Evolutionary conservation across 257 asterid species (phyloP).

Genomic region (Ocimum tenuiflorum): DNA sequence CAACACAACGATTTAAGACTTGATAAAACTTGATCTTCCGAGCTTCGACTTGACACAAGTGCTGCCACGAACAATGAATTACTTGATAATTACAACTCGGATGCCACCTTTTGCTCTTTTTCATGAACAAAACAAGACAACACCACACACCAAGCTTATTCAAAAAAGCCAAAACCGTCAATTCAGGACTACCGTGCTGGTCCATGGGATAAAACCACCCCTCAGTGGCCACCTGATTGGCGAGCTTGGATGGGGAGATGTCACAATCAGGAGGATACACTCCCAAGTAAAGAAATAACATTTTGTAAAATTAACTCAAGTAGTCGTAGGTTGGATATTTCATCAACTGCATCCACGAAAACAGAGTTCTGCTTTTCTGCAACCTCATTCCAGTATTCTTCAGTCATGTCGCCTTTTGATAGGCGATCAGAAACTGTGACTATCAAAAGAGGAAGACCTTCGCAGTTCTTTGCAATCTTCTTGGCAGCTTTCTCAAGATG

Average conservation of each 20-base stretch:
- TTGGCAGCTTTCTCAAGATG: neutral
- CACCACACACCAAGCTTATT: neutral
- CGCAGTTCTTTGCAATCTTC: neutral
- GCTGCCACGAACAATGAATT: neutral
- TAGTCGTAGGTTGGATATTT: neutral
- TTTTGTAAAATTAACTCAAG: too few relatives aligned
- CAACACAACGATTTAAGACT: neutral
- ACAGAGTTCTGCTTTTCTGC: neutral
- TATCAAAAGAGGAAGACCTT: slow-evolving; percentile 25
- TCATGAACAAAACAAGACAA: neutral
- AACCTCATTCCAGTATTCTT: neutral
- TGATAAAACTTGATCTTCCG: neutral
- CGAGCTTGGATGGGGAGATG: neutral
- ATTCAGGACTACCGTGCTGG: too few relatives aligned
- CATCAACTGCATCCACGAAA: neutral
- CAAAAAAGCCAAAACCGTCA: too few relatives aligned
- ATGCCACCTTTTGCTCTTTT: neutral
- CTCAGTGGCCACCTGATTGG: neutral
- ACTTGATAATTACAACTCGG: neutral
- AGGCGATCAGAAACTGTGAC: slow-evolving; percentile 11
- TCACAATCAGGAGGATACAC: too few relatives aligned
- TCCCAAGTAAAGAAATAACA: neutral
- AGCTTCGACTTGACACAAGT: neutral
- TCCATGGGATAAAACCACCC: neutral
- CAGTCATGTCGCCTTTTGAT: neutral